A percentile compares a stretch with the other conserved stretches of the same genome.
phyloP scores from a whole-genome alignment of 768 basidiomycete genomes.

The Serendipita indica region DNA sequence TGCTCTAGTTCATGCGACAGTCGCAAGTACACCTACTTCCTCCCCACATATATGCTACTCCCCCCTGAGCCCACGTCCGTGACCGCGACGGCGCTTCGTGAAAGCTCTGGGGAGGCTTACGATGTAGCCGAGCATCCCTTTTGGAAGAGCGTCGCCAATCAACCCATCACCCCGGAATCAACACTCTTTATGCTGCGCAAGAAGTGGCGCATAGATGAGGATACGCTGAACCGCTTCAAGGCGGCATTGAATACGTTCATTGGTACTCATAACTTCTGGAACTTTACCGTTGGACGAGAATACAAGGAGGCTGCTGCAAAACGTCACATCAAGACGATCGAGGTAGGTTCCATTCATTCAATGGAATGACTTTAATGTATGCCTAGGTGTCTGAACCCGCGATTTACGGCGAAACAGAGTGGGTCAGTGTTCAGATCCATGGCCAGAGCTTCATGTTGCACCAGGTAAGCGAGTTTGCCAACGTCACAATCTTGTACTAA shows the following conservation, averaged over 20 bases:
- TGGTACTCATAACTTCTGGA: conserved; percentile 95
- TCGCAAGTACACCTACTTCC: conserved; percentile 93
- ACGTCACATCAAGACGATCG: conserved; percentile 77
- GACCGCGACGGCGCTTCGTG: conserved; percentile 25
- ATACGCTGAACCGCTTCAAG: conserved; percentile 43
- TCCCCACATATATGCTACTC: conserved; percentile 84
- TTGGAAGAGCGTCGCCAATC: conserved; percentile 34
- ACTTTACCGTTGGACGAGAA: conserved; percentile 83
- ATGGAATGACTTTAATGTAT: neutral
- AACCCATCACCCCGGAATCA: conserved; percentile 33
- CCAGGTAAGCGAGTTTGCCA: conserved; percentile 45
- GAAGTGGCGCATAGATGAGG: conserved; percentile 46
- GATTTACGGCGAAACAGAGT: conserved; percentile 82
- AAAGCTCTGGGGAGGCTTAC: conserved; percentile 13
- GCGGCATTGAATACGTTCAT: conserved; percentile 47
- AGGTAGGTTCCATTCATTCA: conserved; percentile 30
- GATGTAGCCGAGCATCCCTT: conserved; percentile 36
- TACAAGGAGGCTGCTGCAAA: conserved; percentile 69
- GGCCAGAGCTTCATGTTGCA: conserved; percentile 99
- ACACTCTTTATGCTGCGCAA: conserved; percentile 16
- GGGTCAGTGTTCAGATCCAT: conserved; percentile 86
- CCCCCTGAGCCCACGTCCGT: conserved; percentile 64
- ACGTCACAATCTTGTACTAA: neutral
- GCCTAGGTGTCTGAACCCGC: conserved; percentile 65
- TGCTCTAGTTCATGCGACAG: conserved; percentile 76